These are phyloP conservation scores for Hypoxylon sp. DNA, from an alignment of 2,329 filamentous ascomycete species.

Conservation along the genomic window DNA sequence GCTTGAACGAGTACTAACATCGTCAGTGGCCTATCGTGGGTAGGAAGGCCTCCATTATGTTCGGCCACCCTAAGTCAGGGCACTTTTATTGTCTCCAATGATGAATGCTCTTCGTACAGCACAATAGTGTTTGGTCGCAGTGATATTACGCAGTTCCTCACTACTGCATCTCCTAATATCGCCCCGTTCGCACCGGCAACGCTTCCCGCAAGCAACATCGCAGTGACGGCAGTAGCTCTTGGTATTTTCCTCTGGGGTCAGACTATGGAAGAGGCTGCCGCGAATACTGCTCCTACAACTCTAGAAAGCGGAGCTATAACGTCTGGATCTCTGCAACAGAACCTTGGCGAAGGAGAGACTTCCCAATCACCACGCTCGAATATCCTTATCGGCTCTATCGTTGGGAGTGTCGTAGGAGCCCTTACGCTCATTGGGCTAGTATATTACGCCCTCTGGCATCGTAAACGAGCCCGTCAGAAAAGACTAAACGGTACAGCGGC, in stretches of 20 bases:
- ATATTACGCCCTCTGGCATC: background rate
- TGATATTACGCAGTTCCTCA: background rate
- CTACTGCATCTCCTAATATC: background rate
- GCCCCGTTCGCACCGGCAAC: background rate
- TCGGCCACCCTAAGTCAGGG: background rate
- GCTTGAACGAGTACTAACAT: background rate
- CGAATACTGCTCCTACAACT: background rate
- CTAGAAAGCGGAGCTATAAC: background rate
- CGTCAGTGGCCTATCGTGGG: background rate
- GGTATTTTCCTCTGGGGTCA: constrained; percentile 17
- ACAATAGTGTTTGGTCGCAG: background rate
- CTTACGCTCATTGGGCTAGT: background rate
- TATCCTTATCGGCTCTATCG: background rate
- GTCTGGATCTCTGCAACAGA: background rate
- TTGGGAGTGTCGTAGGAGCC: background rate
- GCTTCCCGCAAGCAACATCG: background rate
- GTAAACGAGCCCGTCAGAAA: background rate
- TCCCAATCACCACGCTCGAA: too few species aligned
- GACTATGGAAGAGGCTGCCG: background rate
- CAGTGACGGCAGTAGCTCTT: background rate
- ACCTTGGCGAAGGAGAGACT: too few species aligned
- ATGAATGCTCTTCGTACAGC: too few species aligned
- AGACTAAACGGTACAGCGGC: background rate
- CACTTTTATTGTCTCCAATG: background rate
- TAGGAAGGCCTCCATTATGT: background rate